These are phyloP conservation scores for Begonia fuchsioides DNA, from an alignment of 306 rosid genomes.

Conservation along the genomic window DNA sequence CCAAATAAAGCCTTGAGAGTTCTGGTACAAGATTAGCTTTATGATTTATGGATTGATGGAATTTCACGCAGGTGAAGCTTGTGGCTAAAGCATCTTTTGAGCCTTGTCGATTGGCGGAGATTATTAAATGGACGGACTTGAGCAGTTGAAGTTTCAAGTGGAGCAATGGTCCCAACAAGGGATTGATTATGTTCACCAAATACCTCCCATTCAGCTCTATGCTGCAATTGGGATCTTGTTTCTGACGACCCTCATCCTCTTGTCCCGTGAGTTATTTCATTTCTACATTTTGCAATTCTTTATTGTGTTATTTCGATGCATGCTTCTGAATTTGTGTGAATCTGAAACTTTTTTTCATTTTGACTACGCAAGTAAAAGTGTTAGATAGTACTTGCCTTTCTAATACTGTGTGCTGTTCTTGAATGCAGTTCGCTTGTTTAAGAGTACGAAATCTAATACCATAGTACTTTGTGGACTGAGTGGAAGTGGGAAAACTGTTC, in stretches of 20 bases:
- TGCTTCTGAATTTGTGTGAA: neutral
- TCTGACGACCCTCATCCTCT: conserved; percentile 4
- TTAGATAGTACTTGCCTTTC: neutral
- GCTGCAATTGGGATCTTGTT: conserved; percentile 9
- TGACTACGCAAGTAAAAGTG: too few species aligned
- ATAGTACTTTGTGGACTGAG: conserved; percentile 64
- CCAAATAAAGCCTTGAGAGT: too few species aligned
- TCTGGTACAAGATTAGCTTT: too few species aligned
- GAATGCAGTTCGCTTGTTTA: conserved; percentile 50
- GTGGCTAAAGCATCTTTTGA: too few species aligned
- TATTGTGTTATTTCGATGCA: neutral
- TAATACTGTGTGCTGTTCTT: conserved; percentile 1
- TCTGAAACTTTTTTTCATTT: neutral
- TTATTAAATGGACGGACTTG: conserved; percentile 6
- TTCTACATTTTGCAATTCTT: neutral
- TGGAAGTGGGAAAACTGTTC: conserved; percentile 74
- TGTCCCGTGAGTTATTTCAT: conserved; percentile 5
- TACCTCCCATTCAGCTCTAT: conserved; percentile 12
- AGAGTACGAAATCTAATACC: conserved; percentile 48
- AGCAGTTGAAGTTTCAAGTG: conserved; percentile 7
- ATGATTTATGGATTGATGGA: too few species aligned
- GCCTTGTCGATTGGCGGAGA: too few species aligned
- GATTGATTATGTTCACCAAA: conserved; percentile 6
- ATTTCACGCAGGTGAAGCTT: too few species aligned
- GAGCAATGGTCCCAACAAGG: conserved; percentile 11